Base-by-base conservation (phyloP, 2,329 filamentous ascomycete species). In the Ploettnerulaceae sp. region DNA sequence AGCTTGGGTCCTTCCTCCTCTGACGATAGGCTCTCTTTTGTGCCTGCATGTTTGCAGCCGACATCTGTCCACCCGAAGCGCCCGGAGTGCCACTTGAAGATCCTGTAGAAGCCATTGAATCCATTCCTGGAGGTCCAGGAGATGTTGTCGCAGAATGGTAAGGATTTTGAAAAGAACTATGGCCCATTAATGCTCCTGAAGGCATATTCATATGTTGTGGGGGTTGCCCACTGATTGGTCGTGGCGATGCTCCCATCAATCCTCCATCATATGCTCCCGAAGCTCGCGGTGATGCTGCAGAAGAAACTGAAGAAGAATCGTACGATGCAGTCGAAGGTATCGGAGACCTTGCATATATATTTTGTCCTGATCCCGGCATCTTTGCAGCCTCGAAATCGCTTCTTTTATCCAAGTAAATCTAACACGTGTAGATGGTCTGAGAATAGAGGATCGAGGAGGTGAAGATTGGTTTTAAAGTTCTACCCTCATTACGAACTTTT, bases 11-110 rank as follows among this genome's bases (percentile, higher is more conserved):
- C 64, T 98, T 98, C 57, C 93, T 79, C 56, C 93, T 76, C 66
- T 98, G 93, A 18, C 93, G 82, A 70, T 97, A 98, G 2, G 93
- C 91, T 63, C 93, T 76, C 67, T 97, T 97, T 66, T 95, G 89
- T 24, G 85, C 79, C 57, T 86, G 84, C 55, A 78, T 66, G 58
- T 73, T 74, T 28, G 75, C 71, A 18, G 71, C 54, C 26, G 58
- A 56, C 57, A 61, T 57, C 40, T 60, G 49, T 39, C 59, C 41
- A 60, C 67, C 35, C 64, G 58, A 50, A 61, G 66, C 57, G 60
- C 72, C 73, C 21, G 77, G 77, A 12, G 76, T 79, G 61, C 74
- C 74, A 55, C 69, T 67, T 45, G 73, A 72, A 46, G 77, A 81
- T 46, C 79, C 77, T 53, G 70, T 73, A 15, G 76, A 79, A n/a